Percentiles rank a stretch among this genome's conserved stretches.
Evolutionary conservation across 1,284 basidiomycete species (phyloP).

Genomic region (Sporisorium sorghi): DNA sequence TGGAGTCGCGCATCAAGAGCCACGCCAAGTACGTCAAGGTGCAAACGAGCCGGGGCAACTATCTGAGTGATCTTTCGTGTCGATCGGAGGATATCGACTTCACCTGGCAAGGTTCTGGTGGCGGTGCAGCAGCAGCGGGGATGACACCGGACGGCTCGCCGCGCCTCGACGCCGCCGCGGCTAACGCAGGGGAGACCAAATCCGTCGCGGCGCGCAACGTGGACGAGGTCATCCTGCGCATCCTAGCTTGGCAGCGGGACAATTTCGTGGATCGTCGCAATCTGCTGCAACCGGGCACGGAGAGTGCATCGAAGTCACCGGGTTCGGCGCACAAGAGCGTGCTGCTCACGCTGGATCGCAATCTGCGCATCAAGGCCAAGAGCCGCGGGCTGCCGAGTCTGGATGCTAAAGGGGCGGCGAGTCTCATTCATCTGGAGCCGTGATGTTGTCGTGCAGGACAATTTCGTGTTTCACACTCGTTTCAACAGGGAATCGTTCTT

Average conservation of each 20-base stretch:
- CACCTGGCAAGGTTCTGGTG: conserved; percentile 30
- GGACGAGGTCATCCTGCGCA: conserved; percentile 93
- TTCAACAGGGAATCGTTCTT: neutral
- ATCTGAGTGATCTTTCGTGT: conserved; percentile 83
- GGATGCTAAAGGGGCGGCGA: conserved; percentile 70
- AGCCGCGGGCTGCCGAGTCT: conserved; percentile 81
- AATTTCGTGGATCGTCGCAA: conserved; percentile 87
- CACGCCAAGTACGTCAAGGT: conserved; percentile 86
- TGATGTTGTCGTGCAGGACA: neutral
- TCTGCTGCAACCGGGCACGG: conserved; percentile 71
- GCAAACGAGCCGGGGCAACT: conserved; percentile 94
- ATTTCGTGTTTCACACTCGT: neutral
- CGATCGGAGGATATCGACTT: conserved; percentile 88
- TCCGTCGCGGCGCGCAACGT: conserved; percentile 78
- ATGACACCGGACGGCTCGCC: conserved; percentile 9
- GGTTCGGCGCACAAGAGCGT: conserved; percentile 80
- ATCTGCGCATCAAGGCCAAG: conserved; percentile 73
- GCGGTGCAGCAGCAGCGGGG: neutral
- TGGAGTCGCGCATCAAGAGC: conserved; percentile 79
- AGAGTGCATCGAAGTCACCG: conserved; percentile 51
- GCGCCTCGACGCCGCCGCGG: conserved; percentile 17
- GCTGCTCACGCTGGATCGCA: conserved; percentile 89
- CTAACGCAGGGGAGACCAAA: conserved; percentile 17
- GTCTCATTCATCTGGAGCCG: conserved; percentile 13
- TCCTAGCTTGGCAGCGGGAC: conserved; percentile 89